These are phyloP conservation scores for Aphanomyces astaci DNA, from an alignment of 352 stramenopile species.

Conservation along the genomic window DNA sequence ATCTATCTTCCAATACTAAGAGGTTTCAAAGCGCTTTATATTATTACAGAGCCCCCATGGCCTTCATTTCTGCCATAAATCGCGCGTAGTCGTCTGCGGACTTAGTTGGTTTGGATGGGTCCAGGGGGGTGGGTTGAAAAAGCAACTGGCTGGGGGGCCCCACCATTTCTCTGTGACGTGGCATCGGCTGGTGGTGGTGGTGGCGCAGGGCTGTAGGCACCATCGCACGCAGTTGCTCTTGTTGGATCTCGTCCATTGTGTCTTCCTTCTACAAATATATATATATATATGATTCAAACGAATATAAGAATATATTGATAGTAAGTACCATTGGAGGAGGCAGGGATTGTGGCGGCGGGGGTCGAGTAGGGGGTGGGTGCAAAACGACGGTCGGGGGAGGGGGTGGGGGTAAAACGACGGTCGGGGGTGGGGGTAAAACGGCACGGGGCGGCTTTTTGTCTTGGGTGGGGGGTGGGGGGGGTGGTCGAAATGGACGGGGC, in stretches of 20 bases:
- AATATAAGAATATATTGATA: background rate
- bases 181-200: background rate
- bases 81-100: background rate
- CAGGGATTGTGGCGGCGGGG: background rate
- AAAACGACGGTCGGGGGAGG: background rate
- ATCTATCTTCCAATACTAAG: too few relatives aligned
- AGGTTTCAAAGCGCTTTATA: slow-evolving; percentile 10
- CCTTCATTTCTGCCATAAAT: slow-evolving; percentile 8
- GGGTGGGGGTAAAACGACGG: background rate
- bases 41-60: slow-evolving; percentile 13
- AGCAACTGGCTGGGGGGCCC: background rate
- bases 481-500: slow-evolving; percentile 6
- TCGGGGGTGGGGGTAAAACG: background rate
- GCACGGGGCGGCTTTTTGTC: background rate
- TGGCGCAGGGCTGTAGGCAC: background rate
- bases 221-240: background rate
- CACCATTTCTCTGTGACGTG: too few relatives aligned
- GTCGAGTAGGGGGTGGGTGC: background rate
- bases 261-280: background rate
- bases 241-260: background rate
- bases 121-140: background rate
- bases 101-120: background rate
- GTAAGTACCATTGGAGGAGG: background rate
- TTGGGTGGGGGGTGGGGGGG: background rate
- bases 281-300: background rate